A percentile compares a stretch with the other conserved stretches of the same genome.
phyloP scores from a whole-genome alignment of 352 stramenopile species.

The Pythium grandisporangium region DNA sequence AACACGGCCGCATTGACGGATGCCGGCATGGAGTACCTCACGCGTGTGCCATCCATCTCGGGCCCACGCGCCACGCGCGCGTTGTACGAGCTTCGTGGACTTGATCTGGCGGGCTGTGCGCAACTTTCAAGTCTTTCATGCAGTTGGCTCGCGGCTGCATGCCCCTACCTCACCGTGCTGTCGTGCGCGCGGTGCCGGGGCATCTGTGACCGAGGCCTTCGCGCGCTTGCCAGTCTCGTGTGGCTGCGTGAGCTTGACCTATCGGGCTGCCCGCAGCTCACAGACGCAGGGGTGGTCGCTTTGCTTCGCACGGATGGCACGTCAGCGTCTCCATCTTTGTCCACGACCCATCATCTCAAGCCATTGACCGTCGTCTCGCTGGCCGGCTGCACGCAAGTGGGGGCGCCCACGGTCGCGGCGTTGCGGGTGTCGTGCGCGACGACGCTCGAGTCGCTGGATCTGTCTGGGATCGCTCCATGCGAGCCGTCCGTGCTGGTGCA shows the following conservation, averaged over 20 bases:
- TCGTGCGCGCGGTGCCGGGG: constrained; percentile 25
- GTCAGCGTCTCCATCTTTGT: no score
- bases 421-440: not conserved
- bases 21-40: constrained; percentile 41
- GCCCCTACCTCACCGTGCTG: constrained; percentile 38
- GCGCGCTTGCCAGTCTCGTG: constrained; percentile 32
- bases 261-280: constrained; percentile 31
- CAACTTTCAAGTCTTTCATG: constrained; percentile 43
- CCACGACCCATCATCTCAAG: no score
- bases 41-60: constrained; percentile 39
- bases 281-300: constrained; percentile 25
- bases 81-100: constrained; percentile 26
- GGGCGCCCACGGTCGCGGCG: not conserved
- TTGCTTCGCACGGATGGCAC: constrained; percentile 31
- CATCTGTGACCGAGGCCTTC: constrained; percentile 51
- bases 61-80: constrained; percentile 28
- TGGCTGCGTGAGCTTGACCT: constrained; percentile 49
- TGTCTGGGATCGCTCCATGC: constrained; percentile 21
- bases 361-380: not conserved
- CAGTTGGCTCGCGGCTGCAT: constrained; percentile 51
- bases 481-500: constrained; percentile 17
- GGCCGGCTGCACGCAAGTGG: not conserved
- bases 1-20: constrained; percentile 44
- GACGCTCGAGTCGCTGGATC: constrained; percentile 15
- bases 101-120: constrained; percentile 51